Conservation (phyloP, 2,329 filamentous ascomycete species). For the Colletotrichum viniferum region DNA sequence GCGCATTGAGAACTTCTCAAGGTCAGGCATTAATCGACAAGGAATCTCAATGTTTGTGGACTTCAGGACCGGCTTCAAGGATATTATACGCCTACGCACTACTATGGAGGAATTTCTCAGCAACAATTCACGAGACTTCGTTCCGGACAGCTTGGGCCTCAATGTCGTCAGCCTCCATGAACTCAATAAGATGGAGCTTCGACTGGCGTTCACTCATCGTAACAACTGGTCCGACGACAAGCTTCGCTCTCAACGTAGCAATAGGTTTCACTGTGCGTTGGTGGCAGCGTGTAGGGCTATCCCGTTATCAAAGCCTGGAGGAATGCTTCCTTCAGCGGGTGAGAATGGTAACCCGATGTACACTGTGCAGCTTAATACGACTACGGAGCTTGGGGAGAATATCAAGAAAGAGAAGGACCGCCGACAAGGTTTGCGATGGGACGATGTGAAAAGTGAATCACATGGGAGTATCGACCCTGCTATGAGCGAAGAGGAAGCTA, state of each 20-base stretch:
- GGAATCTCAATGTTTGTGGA: constrained; percentile 69
- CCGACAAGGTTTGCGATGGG: constrained; percentile 15
- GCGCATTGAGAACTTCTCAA: constrained; percentile 74
- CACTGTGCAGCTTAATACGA: constrained; percentile 3
- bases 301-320: constrained; percentile 57
- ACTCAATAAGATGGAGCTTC: constrained; percentile 32
- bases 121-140: constrained; percentile 64
- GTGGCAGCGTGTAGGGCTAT: constrained; percentile 71
- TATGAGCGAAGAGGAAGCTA: neutral
- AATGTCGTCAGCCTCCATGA: constrained; percentile 61
- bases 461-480: neutral
- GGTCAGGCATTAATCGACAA: constrained; percentile 67
- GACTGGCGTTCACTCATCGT: constrained; percentile 71
- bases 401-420: constrained; percentile 20
- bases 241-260: constrained; percentile 70
- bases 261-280: constrained; percentile 76
- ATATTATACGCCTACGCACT: constrained; percentile 67
- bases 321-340: neutral
- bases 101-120: constrained; percentile 69
- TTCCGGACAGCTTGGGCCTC: constrained; percentile 66
- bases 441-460: neutral
- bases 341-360: constrained; percentile 23
- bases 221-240: constrained; percentile 77
- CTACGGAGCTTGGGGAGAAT: constrained; percentile 5
- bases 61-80: constrained; percentile 71